Percentiles rank a stretch among this genome's conserved stretches.
Conservation (phyloP, 179 eudicot species). For the Sideroxylon spinosum region DNA sequence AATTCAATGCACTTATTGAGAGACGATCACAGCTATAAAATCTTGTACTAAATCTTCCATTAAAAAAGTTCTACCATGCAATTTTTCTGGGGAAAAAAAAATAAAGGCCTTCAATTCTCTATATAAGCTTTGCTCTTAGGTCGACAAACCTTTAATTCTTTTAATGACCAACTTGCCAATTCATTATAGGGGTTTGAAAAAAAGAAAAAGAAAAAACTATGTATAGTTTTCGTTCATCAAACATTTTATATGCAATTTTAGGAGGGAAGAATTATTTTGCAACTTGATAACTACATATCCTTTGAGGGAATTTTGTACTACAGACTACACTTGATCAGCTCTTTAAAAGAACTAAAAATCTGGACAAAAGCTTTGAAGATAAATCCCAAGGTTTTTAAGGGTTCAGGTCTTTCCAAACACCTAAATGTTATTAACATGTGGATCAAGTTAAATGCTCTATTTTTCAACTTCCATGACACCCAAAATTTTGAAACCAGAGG, state of each 20-base stretch:
- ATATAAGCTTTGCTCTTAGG: no score
- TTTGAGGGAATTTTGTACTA: slow-evolving; percentile 84
- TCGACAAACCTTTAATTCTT: no score
- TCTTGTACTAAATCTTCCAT: no score
- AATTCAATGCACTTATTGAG: no score
- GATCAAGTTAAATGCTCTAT: background rate
- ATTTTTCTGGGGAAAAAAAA: no score
- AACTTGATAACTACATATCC: slow-evolving; percentile 81
- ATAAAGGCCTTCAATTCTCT: no score
- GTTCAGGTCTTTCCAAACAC: background rate
- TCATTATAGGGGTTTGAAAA: no score
- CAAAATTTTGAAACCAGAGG: slow-evolving; percentile 48
- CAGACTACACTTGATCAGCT: slow-evolving; percentile 83
- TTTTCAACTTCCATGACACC: slow-evolving; percentile 48
- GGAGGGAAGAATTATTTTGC: slow-evolving; percentile 14
- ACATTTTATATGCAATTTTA: background rate
- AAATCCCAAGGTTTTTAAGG: background rate
- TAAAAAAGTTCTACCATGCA: no score
- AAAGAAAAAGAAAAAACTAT: no score
- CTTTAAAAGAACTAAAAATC: slow-evolving; percentile 79
- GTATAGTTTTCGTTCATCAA: no score
- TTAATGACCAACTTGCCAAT: no score
- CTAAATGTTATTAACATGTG: background rate
- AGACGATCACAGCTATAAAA: no score
- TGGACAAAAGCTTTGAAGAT: slow-evolving; percentile 93